phyloP scores from a whole-genome alignment of 305 asterid species.

The Solanum hybrid region DNA sequence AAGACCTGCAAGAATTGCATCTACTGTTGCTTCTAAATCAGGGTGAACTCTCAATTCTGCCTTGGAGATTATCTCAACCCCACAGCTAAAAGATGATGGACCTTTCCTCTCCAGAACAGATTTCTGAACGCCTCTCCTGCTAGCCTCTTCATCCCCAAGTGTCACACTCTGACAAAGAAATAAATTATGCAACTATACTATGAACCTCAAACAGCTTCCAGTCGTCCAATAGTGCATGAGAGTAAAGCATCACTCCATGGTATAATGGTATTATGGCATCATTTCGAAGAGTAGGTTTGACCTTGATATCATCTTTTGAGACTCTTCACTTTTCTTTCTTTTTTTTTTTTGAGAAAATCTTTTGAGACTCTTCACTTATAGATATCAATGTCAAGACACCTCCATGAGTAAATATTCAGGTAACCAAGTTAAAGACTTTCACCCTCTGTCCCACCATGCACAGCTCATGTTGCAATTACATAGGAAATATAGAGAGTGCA shows the following conservation, averaged over 20 bases:
- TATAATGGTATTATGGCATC: neutral
- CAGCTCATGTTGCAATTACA: neutral
- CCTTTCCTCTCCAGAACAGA: constrained; percentile 94
- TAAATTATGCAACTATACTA: neutral
- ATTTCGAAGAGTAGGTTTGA: neutral
- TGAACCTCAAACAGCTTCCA: neutral
- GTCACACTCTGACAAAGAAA: constrained; percentile 76
- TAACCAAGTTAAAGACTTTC: neutral
- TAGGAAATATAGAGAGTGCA: neutral
- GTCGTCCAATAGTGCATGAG: constrained; percentile 4
- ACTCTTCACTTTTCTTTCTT: neutral
- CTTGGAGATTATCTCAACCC: constrained; percentile 88
- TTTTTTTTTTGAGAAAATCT: neutral
- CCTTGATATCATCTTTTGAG: neutral
- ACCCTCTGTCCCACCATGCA: neutral
- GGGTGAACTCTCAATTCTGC: constrained; percentile 67
- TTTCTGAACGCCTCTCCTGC: constrained; percentile 88
- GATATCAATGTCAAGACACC: neutral
- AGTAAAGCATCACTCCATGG: neutral
- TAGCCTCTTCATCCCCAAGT: constrained; percentile 97
- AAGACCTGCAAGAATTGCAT: constrained; percentile 77
- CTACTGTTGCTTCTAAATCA: constrained; percentile 83
- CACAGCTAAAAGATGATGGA: constrained; percentile 82
- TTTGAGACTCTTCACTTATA: neutral
- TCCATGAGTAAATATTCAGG: neutral